Base-by-base conservation (phyloP, 148 eudicot species). In the Vaccinium corymbosum region DNA sequence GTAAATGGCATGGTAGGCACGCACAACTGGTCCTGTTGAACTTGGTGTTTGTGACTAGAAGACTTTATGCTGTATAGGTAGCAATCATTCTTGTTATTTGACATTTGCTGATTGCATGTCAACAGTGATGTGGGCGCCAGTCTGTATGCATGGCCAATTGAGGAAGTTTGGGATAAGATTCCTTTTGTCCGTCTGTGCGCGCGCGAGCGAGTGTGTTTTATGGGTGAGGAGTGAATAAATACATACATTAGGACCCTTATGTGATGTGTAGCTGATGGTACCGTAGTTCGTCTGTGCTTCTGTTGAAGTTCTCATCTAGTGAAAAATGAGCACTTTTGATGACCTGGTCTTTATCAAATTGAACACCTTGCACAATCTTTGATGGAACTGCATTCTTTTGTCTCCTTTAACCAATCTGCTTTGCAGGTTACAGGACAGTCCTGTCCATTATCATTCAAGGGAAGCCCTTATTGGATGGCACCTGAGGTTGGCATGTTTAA, bases 381-480 rank as follows among this genome's bases (percentile, higher is more conserved):
- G 17, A 51, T 19, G 51, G 48, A 55, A 35, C 64, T 20, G 49
- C 49, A 53, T 29, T 8, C 46, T 52, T 82, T 32, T 20, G 10
- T 29, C 19, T 70, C 20, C 55, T 20, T 82, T 32, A 52, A 82
- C 20, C 22, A 32, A 3, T 29, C 46, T 61, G 52, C 25, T 84
- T 83, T 85, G 88, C 90, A 93, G 95, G 86, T 91, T 52, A 66
- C 88, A 66, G 90, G 91, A 68, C 83, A 77, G 74, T 86, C 94
- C 72, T 89, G 93, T 82, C 90, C 90, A 84, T 83, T 90, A 73
- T 93, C 95, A 46, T 91, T 91, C 86, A 93, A 91, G 85, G 95
- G 93, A 90, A 91, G 93, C 87, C 91, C 95, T 46, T 89, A 91
- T 81, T 93, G 94, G 95, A 93, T 91, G 95, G 93, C 95, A 87